Conservation (phyloP, 2,329 filamentous ascomycete species). For the Domatiomyces globalis region DNA sequence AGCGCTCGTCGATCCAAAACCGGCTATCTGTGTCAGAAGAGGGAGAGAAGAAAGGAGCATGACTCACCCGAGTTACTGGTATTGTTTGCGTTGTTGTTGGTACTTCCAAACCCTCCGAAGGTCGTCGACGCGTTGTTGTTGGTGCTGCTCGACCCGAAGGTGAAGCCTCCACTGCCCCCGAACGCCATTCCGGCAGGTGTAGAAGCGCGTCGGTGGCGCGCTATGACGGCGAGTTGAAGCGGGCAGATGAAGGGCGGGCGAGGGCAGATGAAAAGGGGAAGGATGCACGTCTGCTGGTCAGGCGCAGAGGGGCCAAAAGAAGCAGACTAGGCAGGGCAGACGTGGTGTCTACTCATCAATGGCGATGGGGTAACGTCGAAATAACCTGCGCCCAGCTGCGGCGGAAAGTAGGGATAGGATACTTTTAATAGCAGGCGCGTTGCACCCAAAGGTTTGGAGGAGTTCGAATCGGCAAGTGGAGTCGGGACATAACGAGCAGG, state of each 20-base stretch:
- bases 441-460: not conserved
- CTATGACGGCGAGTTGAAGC: conserved; percentile 3
- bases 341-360: not conserved
- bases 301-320: not conserved
- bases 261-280: not conserved
- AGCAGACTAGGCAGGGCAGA: not conserved
- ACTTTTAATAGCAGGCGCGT: not conserved
- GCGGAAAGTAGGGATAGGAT: not conserved
- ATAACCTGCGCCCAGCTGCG: not conserved
- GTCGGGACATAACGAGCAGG: not conserved
- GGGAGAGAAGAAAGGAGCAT: not conserved
- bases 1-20: conserved; percentile 14
- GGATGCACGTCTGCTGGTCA: not conserved
- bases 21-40: conserved; percentile 5
- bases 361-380: not conserved
- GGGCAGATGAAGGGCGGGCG: not conserved
- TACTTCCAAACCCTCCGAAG: conserved; percentile 17
- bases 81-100: conserved; percentile 7
- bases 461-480: not conserved
- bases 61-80: conserved; percentile 9
- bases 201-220: conserved; percentile 12
- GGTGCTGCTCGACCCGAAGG: conserved; percentile 13
- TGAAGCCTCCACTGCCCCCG: conserved; percentile 12
- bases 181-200: conserved; percentile 18
- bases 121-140: conserved; percentile 6